Percentiles rank a stretch among this genome's conserved stretches.
Evolutionary conservation across 2,329 filamentous ascomycete species (phyloP).

Genomic region (Dactylonectria macrodidyma): DNA sequence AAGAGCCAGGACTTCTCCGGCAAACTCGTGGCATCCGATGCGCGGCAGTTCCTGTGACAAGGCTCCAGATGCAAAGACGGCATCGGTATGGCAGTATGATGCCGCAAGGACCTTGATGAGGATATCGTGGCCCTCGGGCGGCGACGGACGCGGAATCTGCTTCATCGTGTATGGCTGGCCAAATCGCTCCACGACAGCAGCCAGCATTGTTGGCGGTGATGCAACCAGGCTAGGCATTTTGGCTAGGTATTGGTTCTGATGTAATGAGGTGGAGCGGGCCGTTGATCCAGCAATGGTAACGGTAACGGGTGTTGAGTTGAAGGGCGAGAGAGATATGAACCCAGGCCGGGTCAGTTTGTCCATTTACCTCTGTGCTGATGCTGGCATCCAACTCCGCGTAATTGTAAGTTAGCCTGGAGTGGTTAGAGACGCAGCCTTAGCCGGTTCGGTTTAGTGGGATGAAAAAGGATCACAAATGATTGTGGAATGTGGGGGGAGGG

Average conservation of each 20-base stretch:
- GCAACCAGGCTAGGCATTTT: background rate
- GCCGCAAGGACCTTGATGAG: conserved; percentile 25
- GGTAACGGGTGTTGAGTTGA: background rate
- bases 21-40: conserved; percentile 27
- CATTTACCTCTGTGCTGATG: background rate
- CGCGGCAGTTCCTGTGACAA: conserved; percentile 18
- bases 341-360: background rate
- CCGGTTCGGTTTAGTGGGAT: background rate
- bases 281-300: background rate
- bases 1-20: conserved; percentile 14
- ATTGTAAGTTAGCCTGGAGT: background rate
- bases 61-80: conserved; percentile 23
- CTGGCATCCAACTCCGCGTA: background rate
- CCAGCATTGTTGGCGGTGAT: conserved; percentile 6
- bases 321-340: background rate
- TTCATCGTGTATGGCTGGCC: conserved; percentile 16
- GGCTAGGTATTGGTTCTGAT: background rate
- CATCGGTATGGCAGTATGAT: conserved; percentile 28
- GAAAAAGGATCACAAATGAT: background rate
- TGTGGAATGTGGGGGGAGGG: background rate
- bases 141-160: conserved; percentile 7
- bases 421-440: background rate
- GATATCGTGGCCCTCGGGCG: conserved; percentile 13
- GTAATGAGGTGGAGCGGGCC: background rate
- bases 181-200: conserved; percentile 19